These are phyloP conservation scores for Verbascum thapsus DNA, from an alignment of 257 asterid genomes.

Conservation along the genomic window DNA sequence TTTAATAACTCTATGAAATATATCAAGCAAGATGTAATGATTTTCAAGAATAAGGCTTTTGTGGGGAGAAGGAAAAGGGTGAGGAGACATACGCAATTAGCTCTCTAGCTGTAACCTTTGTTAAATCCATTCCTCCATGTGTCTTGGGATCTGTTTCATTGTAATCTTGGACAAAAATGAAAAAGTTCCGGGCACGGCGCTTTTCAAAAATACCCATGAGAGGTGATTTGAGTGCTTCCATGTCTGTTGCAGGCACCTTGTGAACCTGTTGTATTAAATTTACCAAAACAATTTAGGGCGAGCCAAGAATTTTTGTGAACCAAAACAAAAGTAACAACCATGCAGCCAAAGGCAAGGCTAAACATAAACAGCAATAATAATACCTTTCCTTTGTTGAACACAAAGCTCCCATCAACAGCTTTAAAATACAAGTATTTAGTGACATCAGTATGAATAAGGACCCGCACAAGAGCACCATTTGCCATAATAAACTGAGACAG, in stretches of 20 bases:
- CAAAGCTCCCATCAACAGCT: conserved; percentile 71
- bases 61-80: too few species aligned
- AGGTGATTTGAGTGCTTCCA: conserved; percentile 71
- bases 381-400: conserved; percentile 65
- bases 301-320: not conserved
- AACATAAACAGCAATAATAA: not conserved
- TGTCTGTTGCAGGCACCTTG: conserved; percentile 62
- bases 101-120: conserved; percentile 53
- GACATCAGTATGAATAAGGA: conserved; percentile 63
- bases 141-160: conserved; percentile 59
- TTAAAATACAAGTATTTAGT: conserved; percentile 60
- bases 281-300: not conserved
- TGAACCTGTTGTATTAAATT: conserved; percentile 44
- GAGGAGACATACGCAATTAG: conserved; percentile 12
- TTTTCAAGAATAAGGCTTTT: too few species aligned
- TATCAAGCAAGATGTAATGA: not conserved
- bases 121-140: conserved; percentile 63
- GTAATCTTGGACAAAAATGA: conserved; percentile 58
- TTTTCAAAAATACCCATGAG: conserved; percentile 71
- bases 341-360: too few species aligned
- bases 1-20: not conserved
- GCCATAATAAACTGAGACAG: conserved; percentile 62
- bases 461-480: conserved; percentile 63
- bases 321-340: too few species aligned
- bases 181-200: conserved; percentile 71